A percentile compares a stretch with the other conserved stretches of the same genome.
phyloP scores from a whole-genome alignment of 495 filamentous ascomycete genomes.

The Aspergillus sparsus region DNA sequence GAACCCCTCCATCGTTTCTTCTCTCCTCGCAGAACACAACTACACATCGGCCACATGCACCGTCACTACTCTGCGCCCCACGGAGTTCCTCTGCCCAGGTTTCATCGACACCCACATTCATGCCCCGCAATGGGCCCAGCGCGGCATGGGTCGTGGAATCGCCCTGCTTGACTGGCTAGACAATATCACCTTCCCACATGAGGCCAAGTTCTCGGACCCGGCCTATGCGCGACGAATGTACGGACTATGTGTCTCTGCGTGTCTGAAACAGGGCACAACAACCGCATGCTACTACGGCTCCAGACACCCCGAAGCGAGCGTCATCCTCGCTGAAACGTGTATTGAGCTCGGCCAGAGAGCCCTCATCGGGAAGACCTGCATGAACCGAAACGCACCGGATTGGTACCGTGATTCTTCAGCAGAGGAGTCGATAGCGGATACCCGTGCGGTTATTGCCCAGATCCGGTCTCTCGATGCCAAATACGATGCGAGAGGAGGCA shows the following conservation, averaged over 20 bases:
- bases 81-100: constrained; percentile 60
- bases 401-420: constrained; percentile 57
- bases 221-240: constrained; percentile 57
- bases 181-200: constrained; percentile 62
- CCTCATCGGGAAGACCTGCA: constrained; percentile 66
- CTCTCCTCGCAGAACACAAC: background rate
- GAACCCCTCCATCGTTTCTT: background rate
- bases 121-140: constrained; percentile 64
- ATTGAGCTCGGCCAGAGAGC: constrained; percentile 60
- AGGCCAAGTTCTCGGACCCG: constrained; percentile 56
- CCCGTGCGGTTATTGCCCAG: constrained; percentile 53
- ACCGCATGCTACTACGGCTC: constrained; percentile 68
- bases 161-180: constrained; percentile 62
- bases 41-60: background rate
- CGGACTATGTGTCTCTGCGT: constrained; percentile 52
- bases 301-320: constrained; percentile 57
- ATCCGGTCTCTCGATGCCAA: constrained; percentile 32
- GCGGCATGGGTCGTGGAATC: constrained; percentile 59
- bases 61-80: constrained; percentile 39
- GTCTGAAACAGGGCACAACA: constrained; percentile 64
- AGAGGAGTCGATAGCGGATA: constrained; percentile 51
- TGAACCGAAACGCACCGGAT: constrained; percentile 61
- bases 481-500: background rate
- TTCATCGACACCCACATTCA: constrained; percentile 68
- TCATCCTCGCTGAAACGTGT: constrained; percentile 61